Evolutionary conservation across 495 filamentous ascomycete genomes (phyloP).

Genomic region (Terfezia boudieri): DNA sequence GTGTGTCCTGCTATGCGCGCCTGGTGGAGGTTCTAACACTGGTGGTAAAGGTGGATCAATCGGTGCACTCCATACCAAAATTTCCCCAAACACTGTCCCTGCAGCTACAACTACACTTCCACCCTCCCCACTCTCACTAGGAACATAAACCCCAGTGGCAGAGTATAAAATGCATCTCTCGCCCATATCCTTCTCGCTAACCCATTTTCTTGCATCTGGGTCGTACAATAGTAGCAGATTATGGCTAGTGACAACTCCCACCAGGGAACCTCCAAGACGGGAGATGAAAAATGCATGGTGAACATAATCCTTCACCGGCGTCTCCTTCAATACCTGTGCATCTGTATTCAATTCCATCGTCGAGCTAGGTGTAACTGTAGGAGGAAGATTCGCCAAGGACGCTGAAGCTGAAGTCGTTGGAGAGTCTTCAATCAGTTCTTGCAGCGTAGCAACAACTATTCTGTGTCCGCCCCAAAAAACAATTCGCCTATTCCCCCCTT

Average conservation of each 20-base stretch:
- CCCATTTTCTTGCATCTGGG: conserved; percentile 6
- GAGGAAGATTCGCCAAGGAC: conserved; percentile 3
- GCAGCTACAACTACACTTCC: conserved; percentile 50
- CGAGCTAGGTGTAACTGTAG: conserved; percentile 7
- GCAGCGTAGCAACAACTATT: conserved; percentile 13
- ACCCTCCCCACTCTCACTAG: conserved; percentile 26
- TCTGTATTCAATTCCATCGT: conserved; percentile 1
- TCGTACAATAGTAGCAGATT: conserved; percentile 41
- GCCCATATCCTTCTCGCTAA: conserved; percentile 32
- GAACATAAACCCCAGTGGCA: conserved; percentile 32
- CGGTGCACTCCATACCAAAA: conserved; percentile 65
- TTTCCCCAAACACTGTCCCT: conserved; percentile 84
- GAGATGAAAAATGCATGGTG: conserved; percentile 42
- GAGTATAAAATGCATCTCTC: conserved; percentile 77
- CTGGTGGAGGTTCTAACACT: neutral
- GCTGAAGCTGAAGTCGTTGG: neutral
- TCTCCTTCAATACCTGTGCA: conserved; percentile 6
- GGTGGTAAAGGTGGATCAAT: conserved; percentile 2
- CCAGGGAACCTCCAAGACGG: conserved; percentile 8
- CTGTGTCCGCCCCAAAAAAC: conserved; percentile 37
- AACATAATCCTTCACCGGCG: conserved; percentile 53
- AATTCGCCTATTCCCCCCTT: neutral
- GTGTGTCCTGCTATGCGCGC: neutral
- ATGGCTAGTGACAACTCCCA: conserved; percentile 53
- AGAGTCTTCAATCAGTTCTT: neutral